Conservation (phyloP, 108 stramenopile species). For the Conticribra weissflogii region DNA sequence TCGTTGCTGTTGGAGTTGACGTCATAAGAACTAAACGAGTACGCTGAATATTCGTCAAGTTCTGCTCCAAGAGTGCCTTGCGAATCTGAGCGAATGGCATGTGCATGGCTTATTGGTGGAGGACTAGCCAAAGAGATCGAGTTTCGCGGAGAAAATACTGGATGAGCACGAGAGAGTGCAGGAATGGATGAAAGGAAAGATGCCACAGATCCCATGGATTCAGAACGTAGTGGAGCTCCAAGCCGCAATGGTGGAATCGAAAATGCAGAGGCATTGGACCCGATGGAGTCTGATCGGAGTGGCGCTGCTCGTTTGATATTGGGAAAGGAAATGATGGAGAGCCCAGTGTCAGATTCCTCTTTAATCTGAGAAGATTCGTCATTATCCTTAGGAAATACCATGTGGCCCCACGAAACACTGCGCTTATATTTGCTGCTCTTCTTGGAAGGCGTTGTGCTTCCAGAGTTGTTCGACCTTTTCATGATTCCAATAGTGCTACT, state of each 20-base stretch:
- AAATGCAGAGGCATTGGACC: constrained; percentile 18
- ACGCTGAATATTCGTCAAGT: constrained; percentile 23
- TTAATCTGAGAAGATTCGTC: constrained; percentile 6
- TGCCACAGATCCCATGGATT: constrained; percentile 31
- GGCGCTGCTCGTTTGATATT: constrained; percentile 41
- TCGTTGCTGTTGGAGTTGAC: neutral
- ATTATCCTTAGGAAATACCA: constrained; percentile 31
- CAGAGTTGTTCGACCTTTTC: constrained; percentile 30
- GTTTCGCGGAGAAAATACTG: constrained; percentile 26
- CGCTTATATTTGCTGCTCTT: constrained; percentile 26
- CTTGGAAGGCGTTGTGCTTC: constrained; percentile 17
- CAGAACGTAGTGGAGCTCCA: constrained; percentile 42
- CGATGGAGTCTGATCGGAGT: constrained; percentile 45
- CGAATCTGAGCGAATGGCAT: constrained; percentile 39
- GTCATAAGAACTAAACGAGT: constrained; percentile 23
- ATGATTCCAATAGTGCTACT: constrained; percentile 44
- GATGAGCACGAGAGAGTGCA: constrained; percentile 23
- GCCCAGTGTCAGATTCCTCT: constrained; percentile 16
- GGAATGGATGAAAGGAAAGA: constrained; percentile 24
- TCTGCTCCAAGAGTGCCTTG: constrained; percentile 21
- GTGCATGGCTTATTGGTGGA: constrained; percentile 27
- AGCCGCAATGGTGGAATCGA: constrained; percentile 32
- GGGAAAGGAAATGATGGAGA: constrained; percentile 50
- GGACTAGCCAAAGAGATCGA: constrained; percentile 10
- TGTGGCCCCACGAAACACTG: constrained; percentile 49